Evolutionary conservation across 345 rosid species (phyloP).

Genomic region (Brassica rapa): DNA sequence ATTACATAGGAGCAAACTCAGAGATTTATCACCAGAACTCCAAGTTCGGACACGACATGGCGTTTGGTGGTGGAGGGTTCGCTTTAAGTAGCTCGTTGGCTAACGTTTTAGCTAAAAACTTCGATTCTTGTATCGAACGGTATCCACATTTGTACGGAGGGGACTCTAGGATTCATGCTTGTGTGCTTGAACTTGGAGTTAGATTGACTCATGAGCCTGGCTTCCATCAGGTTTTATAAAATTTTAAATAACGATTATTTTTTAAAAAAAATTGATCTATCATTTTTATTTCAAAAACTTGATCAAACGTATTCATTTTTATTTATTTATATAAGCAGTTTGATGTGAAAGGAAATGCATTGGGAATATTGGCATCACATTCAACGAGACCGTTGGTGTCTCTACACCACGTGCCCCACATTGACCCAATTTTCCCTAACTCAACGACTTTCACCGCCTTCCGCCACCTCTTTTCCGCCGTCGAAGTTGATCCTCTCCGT

Average conservation of each 20-base stretch:
- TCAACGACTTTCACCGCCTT: conserved; percentile 52
- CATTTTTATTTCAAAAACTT: no score
- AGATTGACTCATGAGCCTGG: conserved; percentile 78
- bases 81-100: conserved; percentile 82
- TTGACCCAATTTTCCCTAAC: conserved; percentile 76
- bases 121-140: conserved; percentile 80
- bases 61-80: conserved; percentile 77
- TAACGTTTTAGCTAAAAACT: conserved; percentile 60
- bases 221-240: conserved; percentile 75
- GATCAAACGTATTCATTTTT: not conserved
- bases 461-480: conserved; percentile 63
- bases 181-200: conserved; percentile 85
- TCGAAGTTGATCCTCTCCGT: conserved; percentile 60
- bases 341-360: conserved; percentile 71
- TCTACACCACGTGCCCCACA: conserved; percentile 63
- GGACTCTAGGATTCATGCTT: conserved; percentile 66
- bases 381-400: conserved; percentile 73
- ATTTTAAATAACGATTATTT: not conserved
- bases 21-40: conserved; percentile 66
- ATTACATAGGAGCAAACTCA: conserved; percentile 74
- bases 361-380: conserved; percentile 73
- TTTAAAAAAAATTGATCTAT: not conserved
- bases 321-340: conserved; percentile 35
- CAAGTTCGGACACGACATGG: conserved; percentile 63
- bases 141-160: conserved; percentile 88